Conservation (phyloP, 768 basidiomycete species). For the Pulveroboletus frians region DNA sequence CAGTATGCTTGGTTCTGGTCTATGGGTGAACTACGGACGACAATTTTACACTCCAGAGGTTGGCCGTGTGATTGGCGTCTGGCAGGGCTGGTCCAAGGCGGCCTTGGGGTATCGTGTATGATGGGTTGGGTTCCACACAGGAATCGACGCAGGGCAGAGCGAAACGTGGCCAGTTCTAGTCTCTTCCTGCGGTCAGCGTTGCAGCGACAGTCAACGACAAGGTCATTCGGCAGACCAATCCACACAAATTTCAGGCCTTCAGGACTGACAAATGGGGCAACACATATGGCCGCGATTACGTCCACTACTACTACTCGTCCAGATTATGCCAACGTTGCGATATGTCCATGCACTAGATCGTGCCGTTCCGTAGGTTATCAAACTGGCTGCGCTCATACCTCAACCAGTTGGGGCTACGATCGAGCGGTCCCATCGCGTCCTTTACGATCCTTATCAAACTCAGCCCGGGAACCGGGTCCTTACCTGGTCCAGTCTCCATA, state of each 20-base stretch:
- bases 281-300: neutral
- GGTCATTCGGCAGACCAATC: neutral
- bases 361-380: slow-evolving; percentile 73
- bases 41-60: slow-evolving; percentile 12
- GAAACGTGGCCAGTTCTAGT: neutral
- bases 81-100: neutral
- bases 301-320: too few relatives aligned
- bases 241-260: neutral
- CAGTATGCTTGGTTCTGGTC: slow-evolving; percentile 16
- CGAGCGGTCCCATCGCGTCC: slow-evolving; percentile 71
- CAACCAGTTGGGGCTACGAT: slow-evolving; percentile 76
- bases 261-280: slow-evolving; percentile 6
- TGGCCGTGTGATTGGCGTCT: neutral
- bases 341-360: slow-evolving; percentile 30
- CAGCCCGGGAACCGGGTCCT: slow-evolving; percentile 62
- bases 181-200: neutral
- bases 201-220: neutral
- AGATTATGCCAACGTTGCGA: neutral
- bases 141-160: neutral
- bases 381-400: slow-evolving; percentile 70
- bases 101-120: slow-evolving; percentile 9
- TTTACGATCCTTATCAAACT: slow-evolving; percentile 74
- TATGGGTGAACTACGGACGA: slow-evolving; percentile 11
- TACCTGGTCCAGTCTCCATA: slow-evolving; percentile 71
- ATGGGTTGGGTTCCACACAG: neutral